A percentile compares a stretch with the other conserved stretches of the same genome.
Conservation (phyloP, 371 early-diverging fungal species). For the Apophysomyces sp. region DNA sequence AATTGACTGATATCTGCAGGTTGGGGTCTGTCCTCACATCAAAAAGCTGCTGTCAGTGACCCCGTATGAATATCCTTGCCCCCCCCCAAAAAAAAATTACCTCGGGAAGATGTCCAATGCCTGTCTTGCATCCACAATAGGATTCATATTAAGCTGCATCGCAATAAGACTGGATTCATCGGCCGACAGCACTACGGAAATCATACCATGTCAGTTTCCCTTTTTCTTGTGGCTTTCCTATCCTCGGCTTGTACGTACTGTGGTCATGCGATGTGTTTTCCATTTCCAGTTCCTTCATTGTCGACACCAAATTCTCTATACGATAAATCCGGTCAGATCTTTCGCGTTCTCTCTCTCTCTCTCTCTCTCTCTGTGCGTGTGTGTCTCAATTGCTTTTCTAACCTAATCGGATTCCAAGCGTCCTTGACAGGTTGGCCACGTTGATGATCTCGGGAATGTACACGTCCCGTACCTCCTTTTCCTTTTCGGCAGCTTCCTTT, state of each 20-base stretch:
- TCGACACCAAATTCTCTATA: slow-evolving; percentile 60
- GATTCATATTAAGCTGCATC: slow-evolving; percentile 83
- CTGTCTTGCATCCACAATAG: slow-evolving; percentile 66
- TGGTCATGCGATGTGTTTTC: slow-evolving; percentile 70
- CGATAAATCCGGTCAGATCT: not conserved
- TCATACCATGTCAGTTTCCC: not conserved
- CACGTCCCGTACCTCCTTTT: slow-evolving; percentile 58
- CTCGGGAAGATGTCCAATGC: slow-evolving; percentile 60
- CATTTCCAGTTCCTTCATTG: slow-evolving; percentile 77
- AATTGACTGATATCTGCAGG: slow-evolving; percentile 72
- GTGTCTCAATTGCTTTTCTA: slow-evolving; percentile 1
- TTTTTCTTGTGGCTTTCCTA: not conserved
- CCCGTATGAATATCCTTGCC: not conserved
- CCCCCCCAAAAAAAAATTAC: no score
- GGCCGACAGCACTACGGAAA: slow-evolving; percentile 63
- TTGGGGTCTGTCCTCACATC: slow-evolving; percentile 34
- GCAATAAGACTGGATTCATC: slow-evolving; percentile 88
- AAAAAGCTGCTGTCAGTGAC: not conserved
- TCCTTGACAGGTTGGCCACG: slow-evolving; percentile 76
- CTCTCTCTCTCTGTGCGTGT: no score
- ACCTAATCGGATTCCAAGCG: slow-evolving; percentile 76
- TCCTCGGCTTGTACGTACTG: slow-evolving; percentile 38
- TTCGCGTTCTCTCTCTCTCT: no score
- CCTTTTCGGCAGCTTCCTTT: slow-evolving; percentile 21
- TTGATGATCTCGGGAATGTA: slow-evolving; percentile 82